Evolutionary conservation across 164 flowering plant genomes (phyloP), one percentile per base, ranked within the genome.

Genomic region (Vitis cinerea): DNA sequence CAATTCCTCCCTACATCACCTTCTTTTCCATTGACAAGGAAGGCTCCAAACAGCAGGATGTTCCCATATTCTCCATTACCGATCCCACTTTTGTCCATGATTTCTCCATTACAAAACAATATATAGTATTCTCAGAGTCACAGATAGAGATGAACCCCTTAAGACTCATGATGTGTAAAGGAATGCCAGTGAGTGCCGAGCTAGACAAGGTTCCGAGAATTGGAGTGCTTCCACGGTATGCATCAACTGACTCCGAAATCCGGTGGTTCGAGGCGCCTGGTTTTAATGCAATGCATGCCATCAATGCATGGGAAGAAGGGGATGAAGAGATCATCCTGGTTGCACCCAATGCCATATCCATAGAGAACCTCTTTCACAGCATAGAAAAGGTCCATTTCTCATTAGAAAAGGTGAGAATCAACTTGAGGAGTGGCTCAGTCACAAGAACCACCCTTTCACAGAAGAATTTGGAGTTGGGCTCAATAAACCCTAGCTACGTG

Each of bases 271-370:
- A 52, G 2, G 66, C 37, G 4, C 59, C 60, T 8, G 72, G 61
- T 9, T 61, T 69, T 13, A 69, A 60, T 51, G 59, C 44, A 10
- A 19, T 64, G 27, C 67, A 71, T 16, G 55, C 11, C 12, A 50
- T 30, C 8, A 65, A 72, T 11, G 69, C 74, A 10, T 65, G 69
- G 74, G 74, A 65, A 12, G 64, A 72, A 1, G 64, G 13, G 1
- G 70, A 61, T 1, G 47, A 31, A 8, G 61, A 16, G 47, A 15
- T 72, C 1, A 61, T 44, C 7, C 2, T 66, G 8, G 27, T 72
- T 5, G 75, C 69, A 31, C 65, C 70, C 0, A 59, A 60, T 23
- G 17, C 30, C 5, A 3, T 51, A 3, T 29, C 64, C 2, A 12
- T 59, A 17, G 70, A 60, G 27, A 11, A 65, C 17, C 15, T 31